These are phyloP conservation scores for Talaromyces sp. DNA, from an alignment of 2,329 filamentous ascomycete species.

Conservation along the genomic window DNA sequence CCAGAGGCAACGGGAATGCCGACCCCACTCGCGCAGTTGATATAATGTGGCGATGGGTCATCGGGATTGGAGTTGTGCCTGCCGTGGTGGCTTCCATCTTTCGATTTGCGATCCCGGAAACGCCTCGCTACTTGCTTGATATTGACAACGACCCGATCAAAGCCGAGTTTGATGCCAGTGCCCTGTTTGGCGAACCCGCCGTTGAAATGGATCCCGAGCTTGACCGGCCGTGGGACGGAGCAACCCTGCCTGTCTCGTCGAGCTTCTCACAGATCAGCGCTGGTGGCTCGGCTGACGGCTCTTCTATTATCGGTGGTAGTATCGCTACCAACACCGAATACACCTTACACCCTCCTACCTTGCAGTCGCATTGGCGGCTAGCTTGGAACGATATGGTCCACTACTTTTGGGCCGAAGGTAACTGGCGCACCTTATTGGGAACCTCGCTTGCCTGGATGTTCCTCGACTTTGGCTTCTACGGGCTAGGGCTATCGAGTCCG, in stretches of 20 bases:
- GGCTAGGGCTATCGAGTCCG: constrained; percentile 45
- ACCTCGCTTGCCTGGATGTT: constrained; percentile 51
- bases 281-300: constrained; percentile 2
- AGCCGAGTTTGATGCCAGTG: constrained; percentile 56
- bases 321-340: constrained; percentile 18
- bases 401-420: constrained; percentile 39
- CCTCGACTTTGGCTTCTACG: constrained; percentile 55
- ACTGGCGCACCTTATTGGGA: constrained; percentile 38
- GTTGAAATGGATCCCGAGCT: constrained; percentile 15
- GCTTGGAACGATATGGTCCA: constrained; percentile 33
- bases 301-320: neutral
- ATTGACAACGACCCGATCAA: constrained; percentile 57
- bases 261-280: constrained; percentile 6
- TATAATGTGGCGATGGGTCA: constrained; percentile 62
- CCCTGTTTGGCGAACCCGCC: constrained; percentile 46
- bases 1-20: constrained; percentile 18
- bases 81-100: constrained; percentile 61
- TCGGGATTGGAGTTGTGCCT: constrained; percentile 60
- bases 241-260: constrained; percentile 1
- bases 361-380: constrained; percentile 38
- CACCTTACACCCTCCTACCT: constrained; percentile 28
- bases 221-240: constrained; percentile 8
- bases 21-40: constrained; percentile 44
- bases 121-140: constrained; percentile 60
- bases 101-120: constrained; percentile 62